These are phyloP conservation scores for Stenocarpella maydis DNA, from an alignment of 2,329 filamentous ascomycete species.

Conservation along the genomic window DNA sequence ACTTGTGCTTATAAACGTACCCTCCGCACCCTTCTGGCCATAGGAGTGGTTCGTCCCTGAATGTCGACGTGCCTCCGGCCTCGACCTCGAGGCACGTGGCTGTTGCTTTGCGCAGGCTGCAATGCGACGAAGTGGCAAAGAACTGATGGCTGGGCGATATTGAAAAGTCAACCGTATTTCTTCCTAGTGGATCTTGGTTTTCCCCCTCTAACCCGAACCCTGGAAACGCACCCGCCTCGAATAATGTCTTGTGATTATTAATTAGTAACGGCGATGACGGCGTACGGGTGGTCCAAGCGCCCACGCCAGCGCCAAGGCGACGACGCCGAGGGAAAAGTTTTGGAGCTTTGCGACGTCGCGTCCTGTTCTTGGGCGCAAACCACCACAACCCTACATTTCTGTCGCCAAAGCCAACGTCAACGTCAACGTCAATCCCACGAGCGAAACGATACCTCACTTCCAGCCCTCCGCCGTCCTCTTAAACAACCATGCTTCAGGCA, in stretches of 20 bases:
- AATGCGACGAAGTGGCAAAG: no score
- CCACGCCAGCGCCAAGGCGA: not conserved
- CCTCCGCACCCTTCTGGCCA: not conserved
- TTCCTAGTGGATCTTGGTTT: no score
- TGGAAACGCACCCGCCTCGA: no score
- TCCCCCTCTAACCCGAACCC: no score
- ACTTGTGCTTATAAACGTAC: not conserved
- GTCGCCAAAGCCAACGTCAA: not conserved
- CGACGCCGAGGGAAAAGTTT: not conserved
- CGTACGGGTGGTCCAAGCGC: not conserved
- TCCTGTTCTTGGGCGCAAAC: not conserved
- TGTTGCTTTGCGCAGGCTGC: no score
- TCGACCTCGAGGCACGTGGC: not conserved
- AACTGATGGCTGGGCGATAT: no score
- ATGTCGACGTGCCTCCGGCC: not conserved
- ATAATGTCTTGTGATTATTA: no score
- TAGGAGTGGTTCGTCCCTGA: not conserved
- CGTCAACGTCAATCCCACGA: not conserved
- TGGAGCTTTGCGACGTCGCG: slow-evolving; percentile 12
- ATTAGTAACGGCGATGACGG: not conserved
- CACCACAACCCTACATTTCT: not conserved
- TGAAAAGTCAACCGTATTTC: no score
- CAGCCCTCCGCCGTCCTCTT: not conserved
- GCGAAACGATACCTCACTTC: not conserved
- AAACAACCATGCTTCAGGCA: slow-evolving; percentile 12